Percentiles rank a stretch among this genome's conserved stretches.
Conservation (phyloP, 257 asterid species). For the Lavandula angustifolia region DNA sequence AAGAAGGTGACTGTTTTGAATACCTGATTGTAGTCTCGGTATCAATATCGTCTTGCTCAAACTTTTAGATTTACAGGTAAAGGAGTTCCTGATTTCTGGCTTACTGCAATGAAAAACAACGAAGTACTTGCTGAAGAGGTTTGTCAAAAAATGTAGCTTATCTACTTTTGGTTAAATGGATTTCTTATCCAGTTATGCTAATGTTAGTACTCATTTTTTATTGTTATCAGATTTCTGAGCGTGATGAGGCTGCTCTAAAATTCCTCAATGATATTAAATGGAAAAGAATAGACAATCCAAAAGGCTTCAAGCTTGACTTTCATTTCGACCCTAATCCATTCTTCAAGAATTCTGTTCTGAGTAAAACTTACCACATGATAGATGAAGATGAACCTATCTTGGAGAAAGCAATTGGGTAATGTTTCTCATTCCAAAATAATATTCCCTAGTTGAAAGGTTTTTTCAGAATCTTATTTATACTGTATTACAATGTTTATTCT, state of each 20-base stretch:
- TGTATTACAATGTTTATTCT: neutral
- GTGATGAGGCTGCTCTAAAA: conserved; percentile 74
- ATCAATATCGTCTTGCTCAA: neutral
- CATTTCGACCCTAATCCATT: conserved; percentile 59
- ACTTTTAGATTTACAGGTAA: conserved; percentile 41
- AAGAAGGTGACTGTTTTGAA: conserved; percentile 31
- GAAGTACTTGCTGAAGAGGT: conserved; percentile 77
- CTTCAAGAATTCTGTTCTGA: conserved; percentile 64
- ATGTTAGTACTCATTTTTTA: neutral
- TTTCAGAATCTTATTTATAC: neutral
- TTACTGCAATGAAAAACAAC: conserved; percentile 73
- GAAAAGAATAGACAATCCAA: conserved; percentile 65
- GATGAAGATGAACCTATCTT: conserved; percentile 87
- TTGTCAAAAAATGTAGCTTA: conserved; percentile 1
- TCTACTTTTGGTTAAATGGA: neutral
- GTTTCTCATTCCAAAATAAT: neutral
- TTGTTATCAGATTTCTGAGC: conserved; percentile 62
- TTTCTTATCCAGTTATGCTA: conserved; percentile 2
- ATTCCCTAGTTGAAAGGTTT: neutral
- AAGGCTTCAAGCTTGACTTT: conserved; percentile 82
- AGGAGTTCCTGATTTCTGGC: conserved; percentile 89
- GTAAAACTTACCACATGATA: conserved; percentile 84
- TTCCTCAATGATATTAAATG: conserved; percentile 76
- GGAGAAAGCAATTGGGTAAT: conserved; percentile 90
- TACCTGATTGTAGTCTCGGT: neutral